These are phyloP conservation scores for Kodamaea ohmeri DNA, from an alignment of 1,139 yeast genomes.

Conservation along the genomic window DNA sequence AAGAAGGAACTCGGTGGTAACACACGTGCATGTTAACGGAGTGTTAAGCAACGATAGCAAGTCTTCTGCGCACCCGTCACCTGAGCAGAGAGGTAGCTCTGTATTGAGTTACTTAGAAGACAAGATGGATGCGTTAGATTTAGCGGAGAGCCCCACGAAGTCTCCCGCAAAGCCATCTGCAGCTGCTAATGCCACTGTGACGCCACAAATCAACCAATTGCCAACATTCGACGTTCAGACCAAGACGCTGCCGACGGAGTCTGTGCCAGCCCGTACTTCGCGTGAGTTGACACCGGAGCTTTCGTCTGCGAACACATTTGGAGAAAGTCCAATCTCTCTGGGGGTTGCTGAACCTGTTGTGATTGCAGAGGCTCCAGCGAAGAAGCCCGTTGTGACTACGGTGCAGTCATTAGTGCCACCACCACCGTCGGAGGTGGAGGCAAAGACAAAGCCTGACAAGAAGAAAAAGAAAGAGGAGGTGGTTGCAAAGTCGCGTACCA, in stretches of 20 bases:
- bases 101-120: conserved; percentile 48
- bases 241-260: background rate
- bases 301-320: conserved; percentile 3
- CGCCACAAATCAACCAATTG: conserved; percentile 32
- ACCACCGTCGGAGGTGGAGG: conserved; percentile 7
- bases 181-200: conserved; percentile 15
- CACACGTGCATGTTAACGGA: conserved; percentile 50
- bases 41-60: conserved; percentile 35
- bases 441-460: conserved; percentile 3
- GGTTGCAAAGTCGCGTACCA: background rate
- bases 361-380: conserved; percentile 9
- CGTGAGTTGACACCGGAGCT: conserved; percentile 7
- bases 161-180: conserved; percentile 11
- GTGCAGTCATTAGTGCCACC: conserved; percentile 6
- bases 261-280: background rate
- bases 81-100: conserved; percentile 34
- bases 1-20: conserved; percentile 44
- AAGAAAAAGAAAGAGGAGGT: conserved; percentile 5
- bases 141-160: conserved; percentile 23
- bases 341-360: conserved; percentile 7
- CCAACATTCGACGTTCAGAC: conserved; percentile 25
- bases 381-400: conserved; percentile 7
- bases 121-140: conserved; percentile 44
- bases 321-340: conserved; percentile 8
- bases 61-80: conserved; percentile 18